phyloP scores from a whole-genome alignment of 257 asterid genomes.

The Solanum megistacrolobum region DNA sequence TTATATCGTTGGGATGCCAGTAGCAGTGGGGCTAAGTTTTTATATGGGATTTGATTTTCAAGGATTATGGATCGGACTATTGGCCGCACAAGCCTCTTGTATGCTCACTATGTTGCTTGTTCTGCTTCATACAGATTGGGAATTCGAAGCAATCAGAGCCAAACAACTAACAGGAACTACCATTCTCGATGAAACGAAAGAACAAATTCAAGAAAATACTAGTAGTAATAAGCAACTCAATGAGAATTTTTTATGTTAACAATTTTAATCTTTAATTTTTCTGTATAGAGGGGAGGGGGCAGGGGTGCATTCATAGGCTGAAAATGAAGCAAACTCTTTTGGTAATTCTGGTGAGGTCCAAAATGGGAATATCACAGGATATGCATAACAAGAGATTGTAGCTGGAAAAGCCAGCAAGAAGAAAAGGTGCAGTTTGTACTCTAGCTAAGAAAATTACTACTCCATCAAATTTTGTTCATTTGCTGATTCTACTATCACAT shows the following conservation, averaged over 20 bases:
- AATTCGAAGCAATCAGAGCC: conserved; percentile 49
- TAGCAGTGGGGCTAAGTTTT: conserved; percentile 55
- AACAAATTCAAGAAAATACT: conserved; percentile 4
- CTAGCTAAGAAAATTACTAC: background rate
- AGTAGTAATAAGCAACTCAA: background rate
- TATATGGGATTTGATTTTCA: conserved; percentile 42
- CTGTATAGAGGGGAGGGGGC: background rate
- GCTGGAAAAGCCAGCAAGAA: background rate
- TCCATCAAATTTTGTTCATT: background rate
- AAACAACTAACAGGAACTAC: conserved; percentile 36
- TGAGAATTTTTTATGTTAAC: conserved; percentile 27
- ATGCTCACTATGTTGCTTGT: conserved; percentile 60
- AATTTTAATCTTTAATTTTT: background rate
- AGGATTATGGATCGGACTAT: conserved; percentile 76
- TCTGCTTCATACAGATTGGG: conserved; percentile 62
- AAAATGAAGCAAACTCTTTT: background rate
- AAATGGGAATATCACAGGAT: background rate
- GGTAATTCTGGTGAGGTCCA: background rate
- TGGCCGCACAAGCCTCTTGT: conserved; percentile 76
- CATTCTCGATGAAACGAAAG: conserved; percentile 1
- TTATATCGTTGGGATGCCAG: conserved; percentile 72
- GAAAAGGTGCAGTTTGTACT: background rate
- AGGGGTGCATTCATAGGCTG: background rate
- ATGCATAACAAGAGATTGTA: background rate
- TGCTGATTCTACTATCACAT: background rate